These are phyloP conservation scores for Aureobasidium sp. DNA, from an alignment of 2,329 filamentous ascomycete species.

Conservation along the genomic window DNA sequence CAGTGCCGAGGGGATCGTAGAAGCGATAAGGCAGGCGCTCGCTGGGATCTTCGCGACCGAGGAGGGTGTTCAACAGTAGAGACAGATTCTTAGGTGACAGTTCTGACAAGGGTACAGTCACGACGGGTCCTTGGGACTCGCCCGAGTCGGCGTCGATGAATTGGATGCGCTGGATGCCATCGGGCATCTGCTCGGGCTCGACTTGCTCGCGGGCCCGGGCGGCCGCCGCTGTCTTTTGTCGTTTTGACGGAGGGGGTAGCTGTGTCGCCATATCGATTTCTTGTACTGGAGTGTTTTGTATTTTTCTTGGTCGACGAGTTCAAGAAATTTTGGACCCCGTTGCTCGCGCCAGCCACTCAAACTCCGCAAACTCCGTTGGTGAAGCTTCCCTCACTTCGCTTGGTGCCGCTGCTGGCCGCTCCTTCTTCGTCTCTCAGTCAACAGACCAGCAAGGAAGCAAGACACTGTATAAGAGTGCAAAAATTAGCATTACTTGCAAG, in stretches of 20 bases:
- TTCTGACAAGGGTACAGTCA: slow-evolving; percentile 72
- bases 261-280: slow-evolving; percentile 64
- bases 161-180: slow-evolving; percentile 63
- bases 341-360: neutral
- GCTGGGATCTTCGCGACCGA: slow-evolving; percentile 54
- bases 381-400: neutral
- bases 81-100: slow-evolving; percentile 85
- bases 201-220: slow-evolving; percentile 69
- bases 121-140: slow-evolving; percentile 61
- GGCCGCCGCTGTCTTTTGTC: slow-evolving; percentile 68
- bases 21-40: slow-evolving; percentile 61
- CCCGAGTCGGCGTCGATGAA: slow-evolving; percentile 76
- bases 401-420: neutral
- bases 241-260: slow-evolving; percentile 77
- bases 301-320: slow-evolving; percentile 6
- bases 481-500: slow-evolving; percentile 9
- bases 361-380: slow-evolving; percentile 2
- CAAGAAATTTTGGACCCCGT: slow-evolving; percentile 11
- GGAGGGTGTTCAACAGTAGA: slow-evolving; percentile 73
- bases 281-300: neutral
- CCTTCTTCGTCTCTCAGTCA: neutral
- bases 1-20: slow-evolving; percentile 43
- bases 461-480: neutral
- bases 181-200: slow-evolving; percentile 52
- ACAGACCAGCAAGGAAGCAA: neutral